Evolutionary conservation across 78 protist genomes (phyloP), one percentile per base, ranked within the genome.

Genomic region (Emiliania huxleyi): DNA sequence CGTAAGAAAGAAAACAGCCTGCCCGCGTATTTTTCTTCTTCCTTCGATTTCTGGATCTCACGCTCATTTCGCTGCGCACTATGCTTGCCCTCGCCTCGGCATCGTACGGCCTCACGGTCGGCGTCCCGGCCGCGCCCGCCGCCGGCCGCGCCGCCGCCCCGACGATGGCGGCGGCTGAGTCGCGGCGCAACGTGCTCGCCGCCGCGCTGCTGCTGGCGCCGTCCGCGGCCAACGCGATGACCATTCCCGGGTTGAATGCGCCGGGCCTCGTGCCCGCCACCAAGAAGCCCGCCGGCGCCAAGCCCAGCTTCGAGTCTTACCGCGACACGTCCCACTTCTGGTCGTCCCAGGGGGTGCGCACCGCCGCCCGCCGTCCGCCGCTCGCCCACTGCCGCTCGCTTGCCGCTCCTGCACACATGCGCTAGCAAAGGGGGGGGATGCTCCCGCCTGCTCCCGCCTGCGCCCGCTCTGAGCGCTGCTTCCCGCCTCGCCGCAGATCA

Each of bases 401-500:
- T n/a, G n/a, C n/a, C n/a, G n/a, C n/a, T n/a, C n/a, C n/a, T n/a
- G n/a, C n/a, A n/a, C n/a, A n/a, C n/a, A n/a, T n/a, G n/a, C n/a
- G n/a, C n/a, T n/a, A n/a, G n/a, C n/a, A n/a, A n/a, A n/a, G n/a
- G n/a, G n/a, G n/a, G n/a, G n/a, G n/a, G n/a, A n/a, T n/a, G n/a
- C n/a, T n/a, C n/a, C n/a, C n/a, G n/a, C n/a, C n/a, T n/a, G n/a
- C n/a, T n/a, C n/a, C n/a, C n/a, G n/a, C n/a, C n/a, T n/a, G n/a
- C n/a, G n/a, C n/a, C n/a, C n/a, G n/a, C n/a, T n/a, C n/a, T n/a
- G n/a, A n/a, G n/a, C n/a, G n/a, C n/a, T n/a, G n/a, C n/a, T n/a
- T n/a, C n/a, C n/a, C n/a, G n/a, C n/a, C n/a, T n/a, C n/a, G n/a
- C 44, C 37, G 83, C 83, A 73, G 85, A 77, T 77, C 46, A 77